Base-by-base conservation (phyloP, 164 flowering plant species). In the Berberis vulgaris region DNA sequence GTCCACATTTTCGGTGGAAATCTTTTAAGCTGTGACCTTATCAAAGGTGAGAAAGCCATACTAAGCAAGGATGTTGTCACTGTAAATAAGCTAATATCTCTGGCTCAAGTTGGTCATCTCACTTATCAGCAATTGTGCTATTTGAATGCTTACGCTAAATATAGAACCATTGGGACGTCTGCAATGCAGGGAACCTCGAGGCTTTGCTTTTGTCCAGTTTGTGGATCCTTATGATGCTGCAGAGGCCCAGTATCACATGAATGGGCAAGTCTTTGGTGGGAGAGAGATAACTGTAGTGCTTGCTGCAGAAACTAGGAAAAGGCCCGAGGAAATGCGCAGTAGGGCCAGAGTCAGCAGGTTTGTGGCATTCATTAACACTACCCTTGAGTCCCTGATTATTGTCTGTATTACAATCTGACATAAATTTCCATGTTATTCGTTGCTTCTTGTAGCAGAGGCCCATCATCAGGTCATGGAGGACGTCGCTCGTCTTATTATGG, bases 151-250 rank as follows among this genome's bases (percentile, higher is more conserved):
- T 2, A 26, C 26, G 6, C n/a, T 49, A 45, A 45, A 57, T 53
- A 57, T 43, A 63, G 66, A 53, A 38, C 60, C 41, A 1, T 50
- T 10, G 3, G 4, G n/a, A 12, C 11, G n/a, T 41, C 59, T 59
- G 8, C 39, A 13, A 26, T 80, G 70, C 81, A 89, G 96, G 79
- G 88, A 85, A 66, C 93, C 96, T 53, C 83, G 93, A 26, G 93
- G 91, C 2, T 89, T 89, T 82, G 96, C 93, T n/a, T 89, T 89
- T 84, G 93, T 89, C 78, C 85, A 89, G 83, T 89, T 87, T 83
- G 89, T 89, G 61, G 93, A 89, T 76, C 62, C 86, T 43, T 76
- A 74, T 77, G 91, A 85, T 50, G 91, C 96, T 13, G 50, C 76
- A 45, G 91, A 89, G 72, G 96, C 96, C 70, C 96, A 87, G 56